These are phyloP conservation scores for Leccinum pseudoinsigne DNA, from an alignment of 1,284 basidiomycete species.

Conservation along the genomic window DNA sequence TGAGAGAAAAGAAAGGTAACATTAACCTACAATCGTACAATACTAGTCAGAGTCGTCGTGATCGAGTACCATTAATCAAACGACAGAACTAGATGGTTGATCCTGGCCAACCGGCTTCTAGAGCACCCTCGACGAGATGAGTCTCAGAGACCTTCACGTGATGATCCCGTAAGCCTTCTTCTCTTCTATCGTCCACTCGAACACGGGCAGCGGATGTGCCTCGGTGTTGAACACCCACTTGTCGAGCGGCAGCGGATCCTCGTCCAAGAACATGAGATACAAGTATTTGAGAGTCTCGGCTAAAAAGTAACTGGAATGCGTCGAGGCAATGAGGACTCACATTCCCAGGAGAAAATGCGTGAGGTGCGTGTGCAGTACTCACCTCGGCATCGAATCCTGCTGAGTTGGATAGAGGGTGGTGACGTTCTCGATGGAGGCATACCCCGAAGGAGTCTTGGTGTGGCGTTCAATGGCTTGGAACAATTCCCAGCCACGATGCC, in stretches of 20 bases:
- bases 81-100: too few relatives aligned
- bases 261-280: conserved; percentile 59
- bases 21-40: background rate
- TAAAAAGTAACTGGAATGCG: conserved; percentile 57
- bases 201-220: conserved; percentile 77
- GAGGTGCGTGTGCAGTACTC: background rate
- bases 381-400: conserved; percentile 12
- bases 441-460: conserved; percentile 52
- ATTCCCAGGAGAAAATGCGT: background rate
- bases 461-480: conserved; percentile 69
- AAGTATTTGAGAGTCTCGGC: conserved; percentile 76
- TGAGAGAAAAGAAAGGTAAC: background rate
- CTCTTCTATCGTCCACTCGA: conserved; percentile 59
- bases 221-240: conserved; percentile 87
- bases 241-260: conserved; percentile 62
- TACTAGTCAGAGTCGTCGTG: background rate
- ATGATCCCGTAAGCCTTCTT: conserved; percentile 38
- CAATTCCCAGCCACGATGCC: conserved; percentile 75
- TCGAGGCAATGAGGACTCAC: background rate
- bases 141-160: background rate
- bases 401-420: conserved; percentile 34
- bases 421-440: conserved; percentile 56
- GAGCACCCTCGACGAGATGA: too few relatives aligned
- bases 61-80: background rate
- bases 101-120: too few relatives aligned